Evolutionary conservation across 1,284 basidiomycete genomes (phyloP), one percentile per base, ranked within the genome.

Genomic region (Cystobasidiaceae sp.): DNA sequence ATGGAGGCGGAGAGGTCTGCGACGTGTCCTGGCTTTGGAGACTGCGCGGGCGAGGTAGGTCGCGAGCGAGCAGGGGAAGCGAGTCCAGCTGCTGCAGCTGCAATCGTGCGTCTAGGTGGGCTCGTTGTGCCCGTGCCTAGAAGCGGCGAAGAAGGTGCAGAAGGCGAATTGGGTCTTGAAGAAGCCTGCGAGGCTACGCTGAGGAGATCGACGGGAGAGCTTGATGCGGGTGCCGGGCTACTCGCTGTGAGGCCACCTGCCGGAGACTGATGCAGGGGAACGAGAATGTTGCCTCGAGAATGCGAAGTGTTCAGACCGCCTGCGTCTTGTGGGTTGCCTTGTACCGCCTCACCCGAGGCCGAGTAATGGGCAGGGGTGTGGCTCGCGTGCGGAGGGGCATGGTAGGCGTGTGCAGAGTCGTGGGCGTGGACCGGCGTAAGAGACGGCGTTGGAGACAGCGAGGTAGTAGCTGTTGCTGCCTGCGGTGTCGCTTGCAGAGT

Each of bases 231-330:
- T n/a, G n/a, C n/a, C n/a, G n/a, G n/a, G n/a, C n/a, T n/a, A n/a
- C n/a, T n/a, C n/a, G n/a, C n/a, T n/a, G n/a, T n/a, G n/a, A n/a
- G n/a, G n/a, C n/a, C n/a, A n/a, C n/a, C n/a, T n/a, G n/a, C n/a
- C 28, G n/a, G 17, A 21, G 56, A 21, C 30, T 25, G 5, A 7
- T 37, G 23, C 3, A 44, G 56, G 34, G 56, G 56, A 13, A 59
- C 15, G 30, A 59, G 44, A 5, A 59, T 59, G 23, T 49, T 59
- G 4, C 56, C 56, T 30, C 56, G 23, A 19, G 44, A 46, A 1
- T 32, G 45, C 27, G 56, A 28, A 17, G 56, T 59, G 33, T 59
- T 41, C 34, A 59, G 9, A 9, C 56, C 56, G n/a, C 56, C 56
- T 17, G 56, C 56, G 7, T 59, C 56, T 6, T 23, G 25, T 17